These are phyloP conservation scores for Darksidea phi DNA, from an alignment of 495 filamentous ascomycete genomes.

Conservation along the genomic window DNA sequence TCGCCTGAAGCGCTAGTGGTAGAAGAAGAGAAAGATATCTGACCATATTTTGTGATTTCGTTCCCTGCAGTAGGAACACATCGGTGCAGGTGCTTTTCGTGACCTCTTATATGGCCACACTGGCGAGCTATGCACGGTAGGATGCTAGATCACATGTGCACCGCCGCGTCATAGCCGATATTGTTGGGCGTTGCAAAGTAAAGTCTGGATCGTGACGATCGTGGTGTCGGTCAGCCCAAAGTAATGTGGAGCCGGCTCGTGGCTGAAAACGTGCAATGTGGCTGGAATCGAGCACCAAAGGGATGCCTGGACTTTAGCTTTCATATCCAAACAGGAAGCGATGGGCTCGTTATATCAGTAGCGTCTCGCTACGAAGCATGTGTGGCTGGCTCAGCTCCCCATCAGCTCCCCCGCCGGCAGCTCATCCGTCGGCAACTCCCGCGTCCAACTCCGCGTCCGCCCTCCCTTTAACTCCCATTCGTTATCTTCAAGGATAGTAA, in stretches of 20 bases:
- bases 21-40: conserved; percentile 1
- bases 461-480: background rate
- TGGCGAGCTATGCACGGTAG: background rate
- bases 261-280: background rate
- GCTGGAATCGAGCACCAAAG: background rate
- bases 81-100: background rate
- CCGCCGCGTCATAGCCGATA: background rate
- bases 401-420: background rate
- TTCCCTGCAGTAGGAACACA: background rate
- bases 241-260: background rate
- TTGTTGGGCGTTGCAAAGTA: background rate
- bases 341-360: background rate
- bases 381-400: background rate
- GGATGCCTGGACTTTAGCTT: background rate
- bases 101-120: background rate
- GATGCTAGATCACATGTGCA: background rate
- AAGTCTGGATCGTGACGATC: background rate
- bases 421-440: background rate
- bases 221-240: background rate
- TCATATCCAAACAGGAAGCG: background rate
- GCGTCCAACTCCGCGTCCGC: background rate
- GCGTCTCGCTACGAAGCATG: background rate
- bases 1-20: background rate
- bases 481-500: background rate
- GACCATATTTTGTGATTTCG: background rate